A percentile compares a stretch with the other conserved stretches of the same genome.
These are phyloP conservation scores for Holtermanniella nyarrowii DNA, from an alignment of 768 basidiomycete genomes.

Conservation along the genomic window DNA sequence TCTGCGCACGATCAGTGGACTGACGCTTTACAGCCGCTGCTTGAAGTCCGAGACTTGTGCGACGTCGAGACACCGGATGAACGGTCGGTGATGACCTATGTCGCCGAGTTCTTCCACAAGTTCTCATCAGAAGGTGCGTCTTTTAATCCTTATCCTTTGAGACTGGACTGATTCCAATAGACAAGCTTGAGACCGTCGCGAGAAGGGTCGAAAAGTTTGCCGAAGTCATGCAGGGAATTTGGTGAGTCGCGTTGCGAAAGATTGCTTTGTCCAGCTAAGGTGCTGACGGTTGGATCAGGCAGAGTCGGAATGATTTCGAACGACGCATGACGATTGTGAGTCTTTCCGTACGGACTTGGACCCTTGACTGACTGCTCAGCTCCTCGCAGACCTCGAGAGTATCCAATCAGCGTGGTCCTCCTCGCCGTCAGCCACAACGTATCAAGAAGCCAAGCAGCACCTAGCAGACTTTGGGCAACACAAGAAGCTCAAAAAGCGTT, in stretches of 20 bases:
- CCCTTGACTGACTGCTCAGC: slow-evolving; percentile 8
- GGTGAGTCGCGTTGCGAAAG: slow-evolving; percentile 17
- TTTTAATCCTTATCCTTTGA: no score
- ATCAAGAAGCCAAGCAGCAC: slow-evolving; percentile 68
- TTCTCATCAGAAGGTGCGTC: slow-evolving; percentile 87
- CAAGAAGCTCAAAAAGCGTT: slow-evolving; percentile 73
- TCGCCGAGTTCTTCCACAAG: slow-evolving; percentile 95
- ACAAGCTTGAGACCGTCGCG: slow-evolving; percentile 89
- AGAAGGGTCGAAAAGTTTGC: slow-evolving; percentile 92
- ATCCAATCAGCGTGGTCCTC: slow-evolving; percentile 63
- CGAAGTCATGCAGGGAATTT: slow-evolving; percentile 65
- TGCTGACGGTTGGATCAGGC: slow-evolving; percentile 6
- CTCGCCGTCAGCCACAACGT: slow-evolving; percentile 59
- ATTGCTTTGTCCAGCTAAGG: no score
- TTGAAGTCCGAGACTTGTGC: slow-evolving; percentile 93
- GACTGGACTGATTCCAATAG: no score
- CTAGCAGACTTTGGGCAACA: slow-evolving; percentile 63
- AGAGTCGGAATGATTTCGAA: slow-evolving; percentile 70
- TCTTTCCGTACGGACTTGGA: slow-evolving; percentile 1
- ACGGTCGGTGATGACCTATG: slow-evolving; percentile 94
- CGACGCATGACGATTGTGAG: slow-evolving; percentile 63
- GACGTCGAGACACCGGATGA: slow-evolving; percentile 84
- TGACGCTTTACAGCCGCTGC: slow-evolving; percentile 65
- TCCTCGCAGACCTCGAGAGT: slow-evolving; percentile 54
- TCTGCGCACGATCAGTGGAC: neutral